Evolutionary conservation across 1,139 yeast genomes (phyloP).

Genomic region (Suhomyces yuchorum): DNA sequence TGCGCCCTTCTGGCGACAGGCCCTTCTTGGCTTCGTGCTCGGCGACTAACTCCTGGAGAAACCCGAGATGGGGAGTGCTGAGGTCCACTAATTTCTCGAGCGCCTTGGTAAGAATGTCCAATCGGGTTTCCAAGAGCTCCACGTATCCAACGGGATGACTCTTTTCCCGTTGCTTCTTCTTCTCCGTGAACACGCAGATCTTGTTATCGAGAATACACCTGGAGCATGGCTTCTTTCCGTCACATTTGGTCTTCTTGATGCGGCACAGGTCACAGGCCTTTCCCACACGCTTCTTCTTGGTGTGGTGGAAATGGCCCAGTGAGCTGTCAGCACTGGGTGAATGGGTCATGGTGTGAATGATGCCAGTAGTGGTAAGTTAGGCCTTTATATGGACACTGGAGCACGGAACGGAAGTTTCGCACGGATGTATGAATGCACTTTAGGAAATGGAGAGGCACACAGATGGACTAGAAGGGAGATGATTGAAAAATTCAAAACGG

Average conservation of each 20-base stretch:
- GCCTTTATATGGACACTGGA: background rate
- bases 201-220: slow-evolving; percentile 71
- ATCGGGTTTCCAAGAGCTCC: slow-evolving; percentile 67
- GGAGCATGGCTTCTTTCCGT: slow-evolving; percentile 75
- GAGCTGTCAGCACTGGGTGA: slow-evolving; percentile 8
- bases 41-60: slow-evolving; percentile 27
- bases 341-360: slow-evolving; percentile 5
- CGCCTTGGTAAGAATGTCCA: slow-evolving; percentile 61
- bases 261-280: slow-evolving; percentile 84
- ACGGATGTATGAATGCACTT: background rate
- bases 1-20: background rate
- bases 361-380: background rate
- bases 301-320: slow-evolving; percentile 11
- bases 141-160: slow-evolving; percentile 67
- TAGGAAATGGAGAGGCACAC: background rate
- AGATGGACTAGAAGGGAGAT: background rate
- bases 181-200: slow-evolving; percentile 73
- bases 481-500: background rate
- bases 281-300: slow-evolving; percentile 69
- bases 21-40: slow-evolving; percentile 12
- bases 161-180: slow-evolving; percentile 62
- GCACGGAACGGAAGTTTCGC: background rate
- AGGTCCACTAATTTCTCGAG: slow-evolving; percentile 45
- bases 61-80: slow-evolving; percentile 39
- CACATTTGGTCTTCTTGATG: slow-evolving; percentile 73